Percentiles rank a stretch among this genome's conserved stretches.
Evolutionary conservation across 257 asterid species (phyloP).

Genomic region (Nicotiana noctiflora): DNA sequence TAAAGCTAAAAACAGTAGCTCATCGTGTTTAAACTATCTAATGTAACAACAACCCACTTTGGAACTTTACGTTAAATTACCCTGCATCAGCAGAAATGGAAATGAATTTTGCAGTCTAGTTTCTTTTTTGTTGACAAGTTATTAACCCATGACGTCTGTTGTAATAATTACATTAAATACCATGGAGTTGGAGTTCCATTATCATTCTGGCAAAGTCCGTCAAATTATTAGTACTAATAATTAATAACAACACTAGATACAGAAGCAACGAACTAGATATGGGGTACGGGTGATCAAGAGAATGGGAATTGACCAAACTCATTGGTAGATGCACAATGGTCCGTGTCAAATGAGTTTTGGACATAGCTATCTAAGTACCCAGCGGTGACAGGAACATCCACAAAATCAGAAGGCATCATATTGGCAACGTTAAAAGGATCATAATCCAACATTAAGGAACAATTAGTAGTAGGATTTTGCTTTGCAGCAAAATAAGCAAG

Average conservation of each 20-base stretch:
- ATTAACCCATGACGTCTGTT: background rate
- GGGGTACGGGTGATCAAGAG: constrained; percentile 15
- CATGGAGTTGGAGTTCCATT: background rate
- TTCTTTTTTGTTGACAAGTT: background rate
- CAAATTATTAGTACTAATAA: background rate
- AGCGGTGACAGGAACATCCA: constrained; percentile 12
- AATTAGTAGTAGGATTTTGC: background rate
- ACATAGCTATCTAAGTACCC: constrained; percentile 22
- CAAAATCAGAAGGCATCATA: constrained; percentile 13
- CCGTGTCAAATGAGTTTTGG: constrained; percentile 25
- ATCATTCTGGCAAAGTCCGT: background rate
- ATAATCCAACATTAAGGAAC: constrained; percentile 1
- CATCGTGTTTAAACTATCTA: background rate
- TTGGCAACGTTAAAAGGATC: constrained; percentile 9
- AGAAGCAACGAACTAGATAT: background rate
- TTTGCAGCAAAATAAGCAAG: constrained; percentile 41
- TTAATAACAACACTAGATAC: background rate
- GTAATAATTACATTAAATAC: background rate
- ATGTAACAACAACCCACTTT: background rate
- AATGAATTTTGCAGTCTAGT: too few species aligned
- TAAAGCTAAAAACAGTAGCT: background rate
- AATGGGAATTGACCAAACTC: constrained; percentile 41
- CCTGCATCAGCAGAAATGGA: background rate
- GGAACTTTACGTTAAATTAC: background rate
- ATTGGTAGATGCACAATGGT: constrained; percentile 22